Conservation (phyloP, 495 filamentous ascomycete species). For the Penicillium turbatum region DNA sequence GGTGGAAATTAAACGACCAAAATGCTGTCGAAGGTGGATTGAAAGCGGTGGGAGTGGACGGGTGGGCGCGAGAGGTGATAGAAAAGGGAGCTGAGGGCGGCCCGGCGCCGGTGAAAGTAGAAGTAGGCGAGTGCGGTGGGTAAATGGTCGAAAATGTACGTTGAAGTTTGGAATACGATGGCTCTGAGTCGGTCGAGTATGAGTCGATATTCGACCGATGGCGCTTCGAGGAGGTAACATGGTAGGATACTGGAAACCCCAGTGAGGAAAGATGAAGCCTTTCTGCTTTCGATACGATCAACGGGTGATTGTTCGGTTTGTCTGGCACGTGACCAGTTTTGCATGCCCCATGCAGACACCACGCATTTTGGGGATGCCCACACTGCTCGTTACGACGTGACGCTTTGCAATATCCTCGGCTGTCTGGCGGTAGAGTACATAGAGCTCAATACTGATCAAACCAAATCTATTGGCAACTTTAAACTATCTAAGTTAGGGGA, state of each 20-base stretch:
- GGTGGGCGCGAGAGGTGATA: slow-evolving; percentile 48
- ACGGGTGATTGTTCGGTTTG: slow-evolving; percentile 15
- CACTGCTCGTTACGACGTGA: no score
- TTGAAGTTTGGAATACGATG: slow-evolving; percentile 7
- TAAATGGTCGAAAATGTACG: slow-evolving; percentile 38
- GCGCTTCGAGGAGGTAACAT: slow-evolving; percentile 23
- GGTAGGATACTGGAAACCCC: neutral
- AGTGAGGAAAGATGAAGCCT: neutral
- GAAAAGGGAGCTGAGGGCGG: slow-evolving; percentile 79
- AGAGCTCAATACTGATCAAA: neutral
- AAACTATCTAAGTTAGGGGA: slow-evolving; percentile 25
- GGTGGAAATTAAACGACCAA: slow-evolving; percentile 70
- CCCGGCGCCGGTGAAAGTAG: slow-evolving; percentile 43
- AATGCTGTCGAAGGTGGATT: slow-evolving; percentile 48
- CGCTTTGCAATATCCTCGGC: no score
- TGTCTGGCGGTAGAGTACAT: no score
- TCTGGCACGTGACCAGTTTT: slow-evolving; percentile 1
- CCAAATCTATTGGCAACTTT: slow-evolving; percentile 11
- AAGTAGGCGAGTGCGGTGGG: slow-evolving; percentile 44
- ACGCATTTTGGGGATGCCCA: no score
- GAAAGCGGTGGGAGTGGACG: slow-evolving; percentile 34
- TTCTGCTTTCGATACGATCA: neutral
- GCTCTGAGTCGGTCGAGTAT: slow-evolving; percentile 13
- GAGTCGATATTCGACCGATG: slow-evolving; percentile 32
- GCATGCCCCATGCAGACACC: neutral